Evolutionary conservation across 805 yeast species (phyloP), one percentile per base, ranked within the genome.

Genomic region (Pichia sporocuriosa): DNA sequence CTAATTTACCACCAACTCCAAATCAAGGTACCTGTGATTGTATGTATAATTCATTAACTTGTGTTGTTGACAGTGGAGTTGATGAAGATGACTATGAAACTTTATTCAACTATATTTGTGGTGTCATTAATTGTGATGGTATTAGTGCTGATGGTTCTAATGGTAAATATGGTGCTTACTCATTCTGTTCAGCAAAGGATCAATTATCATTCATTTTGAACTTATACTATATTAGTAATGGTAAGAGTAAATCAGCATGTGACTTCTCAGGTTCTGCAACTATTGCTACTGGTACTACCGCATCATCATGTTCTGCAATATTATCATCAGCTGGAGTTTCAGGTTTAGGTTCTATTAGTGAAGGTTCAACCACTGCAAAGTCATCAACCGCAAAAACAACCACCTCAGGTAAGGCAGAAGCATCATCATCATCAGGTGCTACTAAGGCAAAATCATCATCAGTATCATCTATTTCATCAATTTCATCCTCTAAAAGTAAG

Each of bases 1-100:
- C 81, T n/a, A 62, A 56, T 25, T 69, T 84, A 57, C 94, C 94
- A 55, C 94, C 93, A 62, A 79, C 87, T 40, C 94, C 94, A 50
- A 72, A 82, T 55, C 58, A 70, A 38, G 70, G 59, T 35, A 67
- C 74, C 42, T 84, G 93, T 70, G 66, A 71, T 46, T 84, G 94
- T 69, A 68, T 81, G 67, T 56, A 70, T 27, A 52, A 54, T 22
- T 64, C 87, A 11, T 66, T 73, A 51, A 40, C 61, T 19, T 84
- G 94, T 75, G 82, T 80, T 48, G 74, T 84, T 42, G 50, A 66
- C 27, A 75, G 67, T 47, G 68, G 65, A 48, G 84, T 81, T 45
- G 69, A 65, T 45, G 52, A 55, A 13, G 70, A 70, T 3, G 81
- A 82, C 54, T 84, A 83, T 59, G 68, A 72, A 43, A 77, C 70